Percentiles rank a stretch among this genome's conserved stretches.
These are phyloP conservation scores for Terana coerulea DNA, from an alignment of 768 basidiomycete genomes.

Conservation along the genomic window DNA sequence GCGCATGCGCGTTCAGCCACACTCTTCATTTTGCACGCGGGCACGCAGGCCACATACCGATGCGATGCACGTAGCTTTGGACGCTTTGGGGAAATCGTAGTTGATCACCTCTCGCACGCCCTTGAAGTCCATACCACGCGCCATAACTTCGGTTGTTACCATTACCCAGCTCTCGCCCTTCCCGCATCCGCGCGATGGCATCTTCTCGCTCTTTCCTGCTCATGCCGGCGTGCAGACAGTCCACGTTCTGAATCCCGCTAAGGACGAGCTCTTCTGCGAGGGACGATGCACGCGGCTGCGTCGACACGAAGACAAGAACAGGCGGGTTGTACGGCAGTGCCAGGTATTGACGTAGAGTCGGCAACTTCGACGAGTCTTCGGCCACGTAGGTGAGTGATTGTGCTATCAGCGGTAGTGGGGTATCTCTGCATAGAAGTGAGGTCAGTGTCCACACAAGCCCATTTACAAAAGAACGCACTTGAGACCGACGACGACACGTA, in stretches of 20 bases:
- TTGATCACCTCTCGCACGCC: slow-evolving; percentile 93
- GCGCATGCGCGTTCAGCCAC: too few species aligned
- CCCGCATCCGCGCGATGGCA: slow-evolving; percentile 78
- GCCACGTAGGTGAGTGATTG: slow-evolving; percentile 91
- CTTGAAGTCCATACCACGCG: slow-evolving; percentile 97
- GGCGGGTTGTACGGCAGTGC: slow-evolving; percentile 85
- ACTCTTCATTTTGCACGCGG: too few species aligned
- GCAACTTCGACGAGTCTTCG: slow-evolving; percentile 91
- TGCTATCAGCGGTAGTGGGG: slow-evolving; percentile 84
- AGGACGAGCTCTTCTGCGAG: slow-evolving; percentile 78
- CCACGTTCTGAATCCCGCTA: slow-evolving; percentile 76
- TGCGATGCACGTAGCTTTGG: slow-evolving; percentile 94
- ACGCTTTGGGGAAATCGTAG: slow-evolving; percentile 96
- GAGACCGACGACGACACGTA: slow-evolving; percentile 92
- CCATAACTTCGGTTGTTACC: slow-evolving; percentile 97
- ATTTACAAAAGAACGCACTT: slow-evolving; percentile 65
- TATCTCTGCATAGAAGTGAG: slow-evolving; percentile 57
- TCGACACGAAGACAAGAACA: slow-evolving; percentile 85
- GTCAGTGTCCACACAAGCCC: not conserved
- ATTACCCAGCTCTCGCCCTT: slow-evolving; percentile 91
- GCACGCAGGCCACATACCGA: slow-evolving; percentile 61
- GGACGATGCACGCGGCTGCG: slow-evolving; percentile 81
- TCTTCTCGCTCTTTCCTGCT: slow-evolving; percentile 86
- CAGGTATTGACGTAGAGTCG: slow-evolving; percentile 79
- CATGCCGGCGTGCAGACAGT: slow-evolving; percentile 89